A percentile compares a stretch with the other conserved stretches of the same genome.
These are phyloP conservation scores for Cyclostephanos invisitatus DNA, from an alignment of 108 stramenopile species.

Conservation along the genomic window DNA sequence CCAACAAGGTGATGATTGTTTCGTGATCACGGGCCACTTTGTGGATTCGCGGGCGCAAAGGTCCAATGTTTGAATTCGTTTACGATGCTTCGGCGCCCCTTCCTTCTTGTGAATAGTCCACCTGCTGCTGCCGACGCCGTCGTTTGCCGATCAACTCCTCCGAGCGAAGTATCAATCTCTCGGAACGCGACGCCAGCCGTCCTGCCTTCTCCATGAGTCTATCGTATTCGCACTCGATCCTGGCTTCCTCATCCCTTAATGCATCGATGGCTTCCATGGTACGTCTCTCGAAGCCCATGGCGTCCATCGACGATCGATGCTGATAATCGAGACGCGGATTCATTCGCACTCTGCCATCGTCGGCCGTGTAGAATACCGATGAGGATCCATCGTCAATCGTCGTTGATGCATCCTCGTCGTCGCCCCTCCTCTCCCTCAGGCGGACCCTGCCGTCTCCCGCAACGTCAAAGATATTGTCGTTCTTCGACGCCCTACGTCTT, in stretches of 20 bases:
- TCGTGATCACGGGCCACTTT: too few species aligned
- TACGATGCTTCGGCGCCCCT: neutral
- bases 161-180: slow-evolving; percentile 28
- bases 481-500: slow-evolving; percentile 27
- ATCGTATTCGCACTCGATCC: slow-evolving; percentile 27
- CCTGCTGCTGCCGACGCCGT: neutral
- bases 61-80: too few species aligned
- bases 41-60: too few species aligned
- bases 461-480: too few species aligned
- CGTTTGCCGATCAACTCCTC: slow-evolving; percentile 38
- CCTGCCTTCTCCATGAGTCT: slow-evolving; percentile 39
- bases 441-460: too few species aligned
- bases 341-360: slow-evolving; percentile 13
- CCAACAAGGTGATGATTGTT: too few species aligned
- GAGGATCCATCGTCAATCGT: too few species aligned
- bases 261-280: slow-evolving; percentile 19
- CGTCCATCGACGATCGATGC: slow-evolving; percentile 23
- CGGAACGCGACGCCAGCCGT: slow-evolving; percentile 40
- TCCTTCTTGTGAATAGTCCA: neutral
- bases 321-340: slow-evolving; percentile 1
- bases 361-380: neutral
- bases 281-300: slow-evolving; percentile 29
- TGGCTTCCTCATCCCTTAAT: slow-evolving; percentile 16
- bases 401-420: too few species aligned
- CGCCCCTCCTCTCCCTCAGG: neutral